Percentiles rank a stretch among this genome's conserved stretches.
phyloP scores from a whole-genome alignment of 306 rosid genomes.

The Rosa rugosa region DNA sequence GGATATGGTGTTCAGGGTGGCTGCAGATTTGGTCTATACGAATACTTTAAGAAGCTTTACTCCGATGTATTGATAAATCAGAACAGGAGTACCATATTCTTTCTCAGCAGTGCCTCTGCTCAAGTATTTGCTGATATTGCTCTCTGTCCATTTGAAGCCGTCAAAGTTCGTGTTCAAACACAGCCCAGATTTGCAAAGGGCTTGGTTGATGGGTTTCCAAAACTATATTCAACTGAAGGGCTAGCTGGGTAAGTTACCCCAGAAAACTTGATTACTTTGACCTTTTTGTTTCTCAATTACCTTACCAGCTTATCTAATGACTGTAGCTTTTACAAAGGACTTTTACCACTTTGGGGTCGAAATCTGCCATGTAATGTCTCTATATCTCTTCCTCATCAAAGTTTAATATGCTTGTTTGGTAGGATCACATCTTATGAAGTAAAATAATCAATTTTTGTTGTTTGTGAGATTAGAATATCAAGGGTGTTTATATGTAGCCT shows the following conservation, averaged over 20 bases:
- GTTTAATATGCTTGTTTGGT: conserved; percentile 10
- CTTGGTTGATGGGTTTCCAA: conserved; percentile 62
- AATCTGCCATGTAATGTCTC: conserved; percentile 71
- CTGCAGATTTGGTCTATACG: conserved; percentile 67
- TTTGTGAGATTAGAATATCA: conserved; percentile 3
- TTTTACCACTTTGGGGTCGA: conserved; percentile 75
- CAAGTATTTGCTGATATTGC: conserved; percentile 71
- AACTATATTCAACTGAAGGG: conserved; percentile 56
- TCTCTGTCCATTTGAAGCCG: conserved; percentile 68
- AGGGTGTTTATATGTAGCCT: background rate
- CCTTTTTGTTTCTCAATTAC: background rate
- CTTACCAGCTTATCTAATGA: conserved; percentile 11
- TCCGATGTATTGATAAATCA: conserved; percentile 41
- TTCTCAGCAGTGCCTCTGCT: conserved; percentile 67
- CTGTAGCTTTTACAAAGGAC: conserved; percentile 64
- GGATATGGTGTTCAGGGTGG: conserved; percentile 84
- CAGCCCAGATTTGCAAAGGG: conserved; percentile 65
- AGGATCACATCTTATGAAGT: background rate
- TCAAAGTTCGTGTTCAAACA: conserved; percentile 61
- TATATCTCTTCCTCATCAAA: conserved; percentile 11
- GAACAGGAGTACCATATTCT: conserved; percentile 49
- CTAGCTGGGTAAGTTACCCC: conserved; percentile 38
- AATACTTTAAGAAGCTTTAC: conserved; percentile 66
- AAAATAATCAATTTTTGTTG: background rate
- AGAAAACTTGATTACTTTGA: background rate